Base-by-base conservation (phyloP, 768 basidiomycete genomes). In the Myochromella boudieri region DNA sequence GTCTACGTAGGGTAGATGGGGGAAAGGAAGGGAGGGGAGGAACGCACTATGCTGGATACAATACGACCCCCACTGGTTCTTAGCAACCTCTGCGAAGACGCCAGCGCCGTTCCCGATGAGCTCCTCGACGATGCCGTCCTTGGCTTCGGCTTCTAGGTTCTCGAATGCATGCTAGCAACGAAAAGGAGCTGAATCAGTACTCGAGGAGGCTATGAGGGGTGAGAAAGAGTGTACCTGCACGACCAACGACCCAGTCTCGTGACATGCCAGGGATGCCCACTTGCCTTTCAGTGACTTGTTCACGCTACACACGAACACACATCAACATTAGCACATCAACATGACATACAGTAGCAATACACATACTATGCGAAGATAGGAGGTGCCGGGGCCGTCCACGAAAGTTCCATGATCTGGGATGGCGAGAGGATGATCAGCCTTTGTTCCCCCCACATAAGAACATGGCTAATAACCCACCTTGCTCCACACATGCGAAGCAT, bases 401-500 rank as follows among this genome's bases (percentile, higher is more conserved):
- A 85, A 26, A 93, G 67, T 62, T 93, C 91, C 91, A 93, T 93
- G 57, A 93, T 90, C 85, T 91, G 43, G 6, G 12, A 11, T 4
- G 37, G 5, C 26, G 14, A 4, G 15, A 3, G 14, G 12, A 32
- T 21, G 4, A 34, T 24, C 38, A 47, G 29, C 21, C n/a, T n/a
- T n/a, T n/a, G n/a, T n/a, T n/a, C n/a, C n/a, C n/a, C n/a, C n/a
- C n/a, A n/a, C n/a, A n/a, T n/a, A n/a, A n/a, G n/a, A n/a, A n/a
- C n/a, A n/a, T n/a, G n/a, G n/a, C n/a, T 12, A 22, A 3, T 8
- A 22, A 46, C 62, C 17, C 52, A 87, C 87, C 76, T 92, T 92
- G 68, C 88, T 91, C 90, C 91, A 93, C 25, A 93, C 91, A 61
- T 93, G 91, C 38, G 88, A 90, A 1, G 90, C 89, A 61, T 93